Conservation (phyloP, 495 filamentous ascomycete species). For the Penicillium cataractarum region DNA sequence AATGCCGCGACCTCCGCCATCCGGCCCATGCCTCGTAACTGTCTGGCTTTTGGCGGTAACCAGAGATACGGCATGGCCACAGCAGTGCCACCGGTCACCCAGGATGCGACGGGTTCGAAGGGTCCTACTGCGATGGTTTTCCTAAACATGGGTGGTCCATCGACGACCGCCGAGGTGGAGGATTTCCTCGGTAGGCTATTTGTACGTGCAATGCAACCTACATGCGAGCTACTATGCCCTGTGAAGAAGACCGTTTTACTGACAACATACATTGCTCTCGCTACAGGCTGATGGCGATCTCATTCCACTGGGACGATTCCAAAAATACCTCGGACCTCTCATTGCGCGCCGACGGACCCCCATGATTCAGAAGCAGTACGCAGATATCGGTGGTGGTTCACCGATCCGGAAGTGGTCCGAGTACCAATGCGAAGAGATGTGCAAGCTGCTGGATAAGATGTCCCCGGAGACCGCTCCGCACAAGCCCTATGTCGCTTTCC, state of each 20-base stretch:
- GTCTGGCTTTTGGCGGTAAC: slow-evolving; percentile 29
- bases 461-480: slow-evolving; percentile 94
- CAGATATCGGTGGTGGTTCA: slow-evolving; percentile 92
- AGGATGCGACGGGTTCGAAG: slow-evolving; percentile 63
- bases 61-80: slow-evolving; percentile 59
- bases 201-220: slow-evolving; percentile 51
- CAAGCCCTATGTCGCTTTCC: slow-evolving; percentile 98
- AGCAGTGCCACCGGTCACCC: slow-evolving; percentile 72
- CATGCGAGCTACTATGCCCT: not conserved
- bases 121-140: slow-evolving; percentile 95
- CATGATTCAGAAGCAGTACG: slow-evolving; percentile 94
- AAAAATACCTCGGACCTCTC: slow-evolving; percentile 85
- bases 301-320: slow-evolving; percentile 92
- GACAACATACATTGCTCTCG: not conserved
- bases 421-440: slow-evolving; percentile 89
- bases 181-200: slow-evolving; percentile 94
- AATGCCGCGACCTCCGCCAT: slow-evolving; percentile 21
- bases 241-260: not conserved
- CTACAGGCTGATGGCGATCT: slow-evolving; percentile 85
- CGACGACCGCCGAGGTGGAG: slow-evolving; percentile 82
- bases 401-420: slow-evolving; percentile 99
- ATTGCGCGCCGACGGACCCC: slow-evolving; percentile 87
- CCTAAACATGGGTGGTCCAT: slow-evolving; percentile 98
- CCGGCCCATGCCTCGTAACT: slow-evolving; percentile 29
- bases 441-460: slow-evolving; percentile 87